phyloP scores from a whole-genome alignment of 1,284 basidiomycete species.

The Pseudozyma pruni region DNA sequence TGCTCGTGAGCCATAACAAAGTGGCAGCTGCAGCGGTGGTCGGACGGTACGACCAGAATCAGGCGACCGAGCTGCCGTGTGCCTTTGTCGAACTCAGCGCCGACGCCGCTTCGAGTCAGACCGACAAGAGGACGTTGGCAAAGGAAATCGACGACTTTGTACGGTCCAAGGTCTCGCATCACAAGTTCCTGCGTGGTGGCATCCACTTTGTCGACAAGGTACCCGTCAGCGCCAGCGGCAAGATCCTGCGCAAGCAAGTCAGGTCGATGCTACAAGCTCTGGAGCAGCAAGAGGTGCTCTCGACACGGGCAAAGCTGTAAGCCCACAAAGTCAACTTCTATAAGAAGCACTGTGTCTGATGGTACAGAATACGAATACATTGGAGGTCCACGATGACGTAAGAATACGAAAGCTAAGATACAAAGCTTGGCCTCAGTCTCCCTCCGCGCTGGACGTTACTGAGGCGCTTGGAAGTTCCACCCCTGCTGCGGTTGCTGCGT shows the following conservation, averaged over 20 bases:
- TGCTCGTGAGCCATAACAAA: constrained; percentile 39
- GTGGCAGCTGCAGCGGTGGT: constrained; percentile 60
- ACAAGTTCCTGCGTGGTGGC: constrained; percentile 48
- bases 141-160: constrained; percentile 37
- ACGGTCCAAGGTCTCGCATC: constrained; percentile 29
- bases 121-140: neutral
- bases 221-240: constrained; percentile 48
- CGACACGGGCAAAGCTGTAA: constrained; percentile 19
- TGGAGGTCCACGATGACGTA: neutral
- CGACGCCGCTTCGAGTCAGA: neutral
- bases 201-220: constrained; percentile 37
- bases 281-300: neutral
- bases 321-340: no score
- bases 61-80: constrained; percentile 45
- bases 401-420: neutral
- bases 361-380: constrained; percentile 2
- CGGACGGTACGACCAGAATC: constrained; percentile 45
- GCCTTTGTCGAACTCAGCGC: constrained; percentile 39
- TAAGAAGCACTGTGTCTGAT: no score
- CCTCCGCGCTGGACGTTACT: no score
- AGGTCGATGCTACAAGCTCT: constrained; percentile 13
- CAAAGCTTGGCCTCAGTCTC: no score
- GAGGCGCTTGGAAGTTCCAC: constrained; percentile 34
- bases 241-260: constrained; percentile 43
- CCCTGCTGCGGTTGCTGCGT: constrained; percentile 20